Percentiles rank a stretch among this genome's conserved stretches.
phyloP scores from a whole-genome alignment of 2,329 filamentous ascomycete genomes.

The Aaosphaeria arxii region DNA sequence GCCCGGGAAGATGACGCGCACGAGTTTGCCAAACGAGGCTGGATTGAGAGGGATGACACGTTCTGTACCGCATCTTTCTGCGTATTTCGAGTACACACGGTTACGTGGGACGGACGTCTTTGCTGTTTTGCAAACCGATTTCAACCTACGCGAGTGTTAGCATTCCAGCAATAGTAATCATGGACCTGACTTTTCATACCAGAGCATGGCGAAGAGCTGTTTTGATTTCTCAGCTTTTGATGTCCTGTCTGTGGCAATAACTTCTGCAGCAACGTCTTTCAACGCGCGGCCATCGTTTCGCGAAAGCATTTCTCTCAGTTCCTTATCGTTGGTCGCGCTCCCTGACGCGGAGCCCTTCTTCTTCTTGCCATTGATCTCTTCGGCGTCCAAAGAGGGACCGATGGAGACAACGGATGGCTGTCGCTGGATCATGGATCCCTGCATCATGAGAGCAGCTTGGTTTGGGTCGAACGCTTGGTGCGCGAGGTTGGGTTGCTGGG shows the following conservation, averaged over 20 bases:
- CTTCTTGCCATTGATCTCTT: conserved; percentile 44
- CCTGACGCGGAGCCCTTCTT: conserved; percentile 61
- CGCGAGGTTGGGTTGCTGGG: conserved; percentile 14
- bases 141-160: conserved; percentile 58
- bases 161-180: conserved; percentile 1
- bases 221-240: conserved; percentile 80
- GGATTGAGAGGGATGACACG: conserved; percentile 94
- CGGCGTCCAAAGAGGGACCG: not conserved
- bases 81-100: conserved; percentile 93
- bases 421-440: conserved; percentile 20
- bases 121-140: conserved; percentile 67
- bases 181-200: conserved; percentile 53
- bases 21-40: conserved; percentile 95
- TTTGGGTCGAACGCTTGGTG: conserved; percentile 25
- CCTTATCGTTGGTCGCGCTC: conserved; percentile 76
- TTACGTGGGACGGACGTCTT: conserved; percentile 88
- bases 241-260: conserved; percentile 75
- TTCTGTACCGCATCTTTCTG: conserved; percentile 86
- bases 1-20: conserved; percentile 92
- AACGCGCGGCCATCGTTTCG: conserved; percentile 65
- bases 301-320: conserved; percentile 73
- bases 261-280: conserved; percentile 70
- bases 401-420: conserved; percentile 24
- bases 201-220: conserved; percentile 86
- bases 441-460: conserved; percentile 19